phyloP scores from a whole-genome alignment of 1,284 basidiomycete genomes.

The Acaromyces ingoldii region DNA sequence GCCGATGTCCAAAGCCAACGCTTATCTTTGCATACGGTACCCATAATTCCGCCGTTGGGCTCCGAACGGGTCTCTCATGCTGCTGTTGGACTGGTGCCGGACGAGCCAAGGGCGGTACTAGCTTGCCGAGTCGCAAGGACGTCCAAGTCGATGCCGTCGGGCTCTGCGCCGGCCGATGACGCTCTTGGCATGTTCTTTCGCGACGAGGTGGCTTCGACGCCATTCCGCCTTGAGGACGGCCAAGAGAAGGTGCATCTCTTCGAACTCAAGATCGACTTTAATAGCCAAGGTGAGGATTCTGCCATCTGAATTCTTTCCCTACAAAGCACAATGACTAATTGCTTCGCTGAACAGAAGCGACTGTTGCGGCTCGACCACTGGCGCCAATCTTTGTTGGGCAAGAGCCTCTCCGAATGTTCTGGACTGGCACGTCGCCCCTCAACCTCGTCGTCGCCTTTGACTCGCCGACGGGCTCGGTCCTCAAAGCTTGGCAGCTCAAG shows the following conservation, averaged over 20 bases:
- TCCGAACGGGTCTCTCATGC: neutral
- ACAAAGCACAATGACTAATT: neutral
- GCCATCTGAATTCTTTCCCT: neutral
- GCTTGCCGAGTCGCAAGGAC: neutral
- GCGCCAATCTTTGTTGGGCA: neutral
- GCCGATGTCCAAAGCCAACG: neutral
- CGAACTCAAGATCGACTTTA: constrained; percentile 1
- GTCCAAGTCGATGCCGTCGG: neutral
- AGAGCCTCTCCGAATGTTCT: neutral
- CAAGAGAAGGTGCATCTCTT: neutral
- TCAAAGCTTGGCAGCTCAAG: neutral
- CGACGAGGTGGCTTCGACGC: neutral
- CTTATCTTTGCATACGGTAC: neutral
- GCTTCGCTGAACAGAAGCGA: neutral
- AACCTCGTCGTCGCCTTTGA: neutral
- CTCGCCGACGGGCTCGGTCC: neutral
- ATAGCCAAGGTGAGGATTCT: neutral
- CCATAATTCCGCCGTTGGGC: neutral
- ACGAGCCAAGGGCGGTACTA: neutral
- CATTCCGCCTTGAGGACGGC: neutral
- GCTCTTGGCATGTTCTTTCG: constrained; percentile 4
- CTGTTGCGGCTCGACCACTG: neutral
- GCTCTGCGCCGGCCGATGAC: neutral
- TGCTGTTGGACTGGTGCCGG: constrained; percentile 1
- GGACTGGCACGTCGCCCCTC: too few species aligned